Evolutionary conservation across 2,329 filamentous ascomycete genomes (phyloP), one percentile per base, ranked within the genome.

Genomic region (Purpureocillium takamizusanense): DNA sequence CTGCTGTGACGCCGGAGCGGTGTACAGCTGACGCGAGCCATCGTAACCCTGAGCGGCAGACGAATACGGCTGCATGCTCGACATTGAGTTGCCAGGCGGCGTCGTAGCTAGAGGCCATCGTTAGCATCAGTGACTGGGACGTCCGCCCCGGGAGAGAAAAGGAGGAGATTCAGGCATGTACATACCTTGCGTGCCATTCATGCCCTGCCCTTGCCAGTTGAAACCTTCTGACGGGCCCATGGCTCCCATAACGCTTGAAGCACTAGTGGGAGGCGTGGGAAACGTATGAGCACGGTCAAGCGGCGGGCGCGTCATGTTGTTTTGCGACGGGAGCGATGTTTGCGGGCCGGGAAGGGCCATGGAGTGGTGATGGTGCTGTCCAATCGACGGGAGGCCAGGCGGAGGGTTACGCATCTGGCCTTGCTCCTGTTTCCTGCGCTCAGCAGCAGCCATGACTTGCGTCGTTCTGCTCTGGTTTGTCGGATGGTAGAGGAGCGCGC

Each of bases 231-330:
- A 80, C 47, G 75, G 75, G 33, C 80, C 79, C 72, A 94, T 86
- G 44, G 75, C 64, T 66, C 65, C 72, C 63, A 81, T 87, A 33
- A 94, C 78, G 60, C 87, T 86, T 1, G 88, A 92, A n/a, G 88
- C 85, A 58, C 86, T 95, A 1, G 89, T 86, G 2, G 90, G 89
- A 28, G 90, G 90, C 4, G 90, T 95, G 4, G 90, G 89, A 62
- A 95, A 95, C 2, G 88, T 94, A 59, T 95, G 85, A 13, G 88
- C 83, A 37, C 90, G 79, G 46, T 95, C 89, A 29, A 94, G 65
- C 7, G 77, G 71, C 7, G 88, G 88, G 32, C 90, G 80, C 36
- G 78, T 76, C 53, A 86, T 78, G 65, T 57, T 80, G 63, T 77
- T 76, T 51, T 90, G 85, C 14, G 85, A 78, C 1, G 75, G 66